Evolutionary conservation across 2,329 filamentous ascomycete species (phyloP).

Genomic region (Fusarium chlamydosporum): DNA sequence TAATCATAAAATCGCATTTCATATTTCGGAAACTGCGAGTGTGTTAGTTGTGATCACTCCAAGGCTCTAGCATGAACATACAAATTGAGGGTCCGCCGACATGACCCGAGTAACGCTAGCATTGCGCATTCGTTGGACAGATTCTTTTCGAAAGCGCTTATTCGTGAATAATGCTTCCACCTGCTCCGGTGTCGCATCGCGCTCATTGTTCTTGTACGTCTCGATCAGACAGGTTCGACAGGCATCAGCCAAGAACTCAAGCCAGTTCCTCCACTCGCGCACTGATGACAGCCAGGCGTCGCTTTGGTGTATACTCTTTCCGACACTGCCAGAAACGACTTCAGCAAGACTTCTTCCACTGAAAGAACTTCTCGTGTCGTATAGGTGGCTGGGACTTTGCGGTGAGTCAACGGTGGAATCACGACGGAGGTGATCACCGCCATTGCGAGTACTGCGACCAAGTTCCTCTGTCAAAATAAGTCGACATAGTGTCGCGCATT

Average conservation of each 20-base stretch:
- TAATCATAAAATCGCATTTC: slow-evolving; percentile 65
- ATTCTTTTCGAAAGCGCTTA: slow-evolving; percentile 58
- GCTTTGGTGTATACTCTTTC: slow-evolving; percentile 45
- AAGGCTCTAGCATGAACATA: slow-evolving; percentile 39
- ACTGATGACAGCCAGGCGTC: slow-evolving; percentile 58
- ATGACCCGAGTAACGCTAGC: slow-evolving; percentile 60
- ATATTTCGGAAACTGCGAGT: slow-evolving; percentile 58
- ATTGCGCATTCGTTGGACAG: slow-evolving; percentile 63
- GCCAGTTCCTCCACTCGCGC: slow-evolving; percentile 61
- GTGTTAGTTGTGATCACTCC: slow-evolving; percentile 20
- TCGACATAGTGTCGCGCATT: slow-evolving; percentile 59
- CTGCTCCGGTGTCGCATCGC: slow-evolving; percentile 60
- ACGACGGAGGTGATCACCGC: slow-evolving; percentile 48
- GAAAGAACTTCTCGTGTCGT: slow-evolving; percentile 57
- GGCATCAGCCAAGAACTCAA: slow-evolving; percentile 60
- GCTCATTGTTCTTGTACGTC: slow-evolving; percentile 63
- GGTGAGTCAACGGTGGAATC: slow-evolving; percentile 54
- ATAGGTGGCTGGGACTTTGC: slow-evolving; percentile 50
- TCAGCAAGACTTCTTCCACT: slow-evolving; percentile 56
- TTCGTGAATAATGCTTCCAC: slow-evolving; percentile 61
- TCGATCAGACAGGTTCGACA: slow-evolving; percentile 59
- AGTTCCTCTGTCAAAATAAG: slow-evolving; percentile 60
- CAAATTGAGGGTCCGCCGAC: slow-evolving; percentile 62
- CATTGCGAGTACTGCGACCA: slow-evolving; percentile 46
- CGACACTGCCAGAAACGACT: slow-evolving; percentile 49